Evolutionary conservation across 345 rosid genomes (phyloP).

Genomic region (Acer campestre): DNA sequence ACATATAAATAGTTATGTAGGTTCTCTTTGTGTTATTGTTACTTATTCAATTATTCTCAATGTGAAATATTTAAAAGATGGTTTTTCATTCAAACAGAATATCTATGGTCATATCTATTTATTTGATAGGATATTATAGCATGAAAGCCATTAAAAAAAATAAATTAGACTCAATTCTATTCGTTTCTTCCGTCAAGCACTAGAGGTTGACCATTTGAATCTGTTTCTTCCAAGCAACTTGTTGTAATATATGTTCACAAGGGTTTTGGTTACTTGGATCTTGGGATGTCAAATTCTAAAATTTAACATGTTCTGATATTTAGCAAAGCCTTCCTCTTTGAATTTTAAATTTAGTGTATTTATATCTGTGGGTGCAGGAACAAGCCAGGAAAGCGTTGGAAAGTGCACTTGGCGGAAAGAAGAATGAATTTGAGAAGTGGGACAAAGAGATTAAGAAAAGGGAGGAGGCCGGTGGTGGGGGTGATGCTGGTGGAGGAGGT

Average conservation of each 20-base stretch:
- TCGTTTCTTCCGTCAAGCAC: neutral
- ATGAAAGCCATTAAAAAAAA: neutral
- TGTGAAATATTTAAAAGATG: neutral
- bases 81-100: neutral
- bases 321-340: neutral
- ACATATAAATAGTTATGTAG: neutral
- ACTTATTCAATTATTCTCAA: neutral
- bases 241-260: neutral
- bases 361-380: constrained; percentile 47
- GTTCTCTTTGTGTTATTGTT: neutral
- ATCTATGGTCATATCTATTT: neutral
- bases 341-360: neutral
- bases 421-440: constrained; percentile 82
- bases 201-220: neutral
- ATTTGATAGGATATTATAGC: neutral
- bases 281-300: neutral
- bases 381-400: constrained; percentile 90
- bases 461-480: constrained; percentile 76
- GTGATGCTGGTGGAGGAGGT: constrained; percentile 66
- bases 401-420: constrained; percentile 89
- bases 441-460: constrained; percentile 81
- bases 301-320: constrained; percentile 2
- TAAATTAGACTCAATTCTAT: neutral
- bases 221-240: neutral
- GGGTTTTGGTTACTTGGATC: constrained; percentile 1